Evolutionary conservation across 2,329 filamentous ascomycete species (phyloP), one percentile per base, ranked within the genome.

Genomic region (Fusarium praegraminearum): DNA sequence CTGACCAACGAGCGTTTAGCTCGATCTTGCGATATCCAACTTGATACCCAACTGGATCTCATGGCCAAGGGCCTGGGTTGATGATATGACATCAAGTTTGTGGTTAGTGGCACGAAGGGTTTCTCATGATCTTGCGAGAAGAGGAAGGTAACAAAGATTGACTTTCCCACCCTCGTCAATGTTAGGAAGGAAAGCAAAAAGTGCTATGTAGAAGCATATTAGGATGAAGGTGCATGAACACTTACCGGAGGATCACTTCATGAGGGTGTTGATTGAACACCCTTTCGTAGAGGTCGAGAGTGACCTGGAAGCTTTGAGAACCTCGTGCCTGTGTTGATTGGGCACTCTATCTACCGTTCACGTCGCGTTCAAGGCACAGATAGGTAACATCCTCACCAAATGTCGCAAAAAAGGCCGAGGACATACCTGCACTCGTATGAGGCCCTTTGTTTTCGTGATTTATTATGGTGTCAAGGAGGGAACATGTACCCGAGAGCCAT

Each of bases 401-500:
- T 65, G 2, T 46, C 24, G 16, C 20, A 40, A 24, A 30, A 52
- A 24, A 9, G 24, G 12, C 24, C 38, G 22, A 56, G 30, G 8
- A 6, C 18, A 30, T n/a, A 20, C 24, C 36, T 20, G 24, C 30
- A 13, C 7, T 50, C 16, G 24, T 30, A 26, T 30, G 32, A 55
- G 55, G 44, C 43, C 63, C 67, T 56, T 70, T 67, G 62, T 54
- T 55, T 41, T 43, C 20, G 47, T 53, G 24, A 53, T 13, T 53
- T 45, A 16, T 22, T 46, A 9, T 6, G 28, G 33, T 22, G 35
- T 44, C 32, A 26, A 45, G 36, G 28, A 50, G 26, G 32, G 54
- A 38, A 43, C 35, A 52, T 13, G 52, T 40, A 18, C 9, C 18
- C 36, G 13, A 22, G 13, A 38, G 12, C 12, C 22, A 35, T 28